These are phyloP conservation scores for Begonia masoniana DNA, from an alignment of 306 rosid genomes.

Conservation along the genomic window DNA sequence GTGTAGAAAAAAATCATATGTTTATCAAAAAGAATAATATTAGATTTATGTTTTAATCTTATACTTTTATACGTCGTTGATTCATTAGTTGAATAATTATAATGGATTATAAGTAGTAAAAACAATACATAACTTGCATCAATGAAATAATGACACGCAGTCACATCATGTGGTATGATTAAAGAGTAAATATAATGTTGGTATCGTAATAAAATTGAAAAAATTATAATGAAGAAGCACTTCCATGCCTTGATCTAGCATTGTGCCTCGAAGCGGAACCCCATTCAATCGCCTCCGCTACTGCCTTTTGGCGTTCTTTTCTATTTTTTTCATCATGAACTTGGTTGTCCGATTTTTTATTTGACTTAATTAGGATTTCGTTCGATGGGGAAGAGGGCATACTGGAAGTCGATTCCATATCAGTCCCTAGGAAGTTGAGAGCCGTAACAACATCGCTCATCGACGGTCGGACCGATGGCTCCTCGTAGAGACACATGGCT, in stretches of 20 bases:
- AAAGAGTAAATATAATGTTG: too few relatives aligned
- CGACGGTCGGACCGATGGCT: slow-evolving; percentile 56
- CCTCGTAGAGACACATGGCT: slow-evolving; percentile 90
- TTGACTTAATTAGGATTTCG: neutral
- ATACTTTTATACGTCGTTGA: too few relatives aligned
- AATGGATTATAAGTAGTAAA: too few relatives aligned
- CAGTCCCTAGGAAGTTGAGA: slow-evolving; percentile 52
- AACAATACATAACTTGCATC: too few relatives aligned
- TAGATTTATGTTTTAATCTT: too few relatives aligned
- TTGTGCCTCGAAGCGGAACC: slow-evolving; percentile 48
- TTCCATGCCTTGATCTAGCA: slow-evolving; percentile 9
- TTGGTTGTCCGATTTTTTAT: neutral
- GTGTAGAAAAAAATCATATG: too few relatives aligned
- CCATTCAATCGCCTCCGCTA: slow-evolving; percentile 89
- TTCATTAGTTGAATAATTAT: too few relatives aligned
- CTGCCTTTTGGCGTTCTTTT: slow-evolving; percentile 50
- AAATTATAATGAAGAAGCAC: slow-evolving; percentile 30
- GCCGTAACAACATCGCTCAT: slow-evolving; percentile 87
- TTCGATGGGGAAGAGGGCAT: slow-evolving; percentile 24
- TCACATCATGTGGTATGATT: too few relatives aligned
- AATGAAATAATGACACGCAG: too few relatives aligned
- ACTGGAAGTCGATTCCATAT: slow-evolving; percentile 4
- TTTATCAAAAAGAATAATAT: too few relatives aligned
- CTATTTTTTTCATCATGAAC: slow-evolving; percentile 14
- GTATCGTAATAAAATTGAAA: too few relatives aligned